Conservation (phyloP, 768 basidiomycete species). For the Russula emetica region DNA sequence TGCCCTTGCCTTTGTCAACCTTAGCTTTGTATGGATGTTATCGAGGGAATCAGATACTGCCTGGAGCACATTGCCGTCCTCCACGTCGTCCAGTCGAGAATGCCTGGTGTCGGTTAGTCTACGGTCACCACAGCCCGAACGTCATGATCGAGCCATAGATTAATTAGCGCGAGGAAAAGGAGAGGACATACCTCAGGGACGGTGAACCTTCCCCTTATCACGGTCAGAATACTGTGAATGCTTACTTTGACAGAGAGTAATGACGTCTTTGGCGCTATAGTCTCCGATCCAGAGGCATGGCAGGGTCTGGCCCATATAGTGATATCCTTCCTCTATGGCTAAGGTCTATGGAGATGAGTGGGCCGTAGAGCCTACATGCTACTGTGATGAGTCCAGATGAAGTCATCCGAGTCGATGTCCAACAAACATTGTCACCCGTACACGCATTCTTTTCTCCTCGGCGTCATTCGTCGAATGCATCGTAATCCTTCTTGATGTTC, state of each 20-base stretch:
- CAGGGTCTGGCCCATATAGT: constrained; percentile 70
- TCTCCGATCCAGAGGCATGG: constrained; percentile 84
- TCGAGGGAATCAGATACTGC: constrained; percentile 67
- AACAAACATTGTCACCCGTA: constrained; percentile 9
- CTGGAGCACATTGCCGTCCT: constrained; percentile 64
- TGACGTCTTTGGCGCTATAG: constrained; percentile 58
- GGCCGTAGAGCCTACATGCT: neutral
- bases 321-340: constrained; percentile 18
- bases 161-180: neutral
- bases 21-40: constrained; percentile 78
- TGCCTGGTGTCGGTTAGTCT: constrained; percentile 79
- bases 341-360: neutral
- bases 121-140: neutral
- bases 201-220: constrained; percentile 63
- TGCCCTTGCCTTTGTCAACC: constrained; percentile 65
- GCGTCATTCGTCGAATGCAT: neutral
- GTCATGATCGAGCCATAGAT: neutral
- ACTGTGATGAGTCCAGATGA: neutral
- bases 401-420: constrained; percentile 4
- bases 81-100: constrained; percentile 61
- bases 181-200: constrained; percentile 53
- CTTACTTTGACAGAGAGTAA: constrained; percentile 50
- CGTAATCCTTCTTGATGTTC: neutral
- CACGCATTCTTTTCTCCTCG: neutral
- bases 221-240: constrained; percentile 70